Evolutionary conservation across 768 basidiomycete species (phyloP), one percentile per base, ranked within the genome.

Genomic region (Kondoa subrosea): DNA sequence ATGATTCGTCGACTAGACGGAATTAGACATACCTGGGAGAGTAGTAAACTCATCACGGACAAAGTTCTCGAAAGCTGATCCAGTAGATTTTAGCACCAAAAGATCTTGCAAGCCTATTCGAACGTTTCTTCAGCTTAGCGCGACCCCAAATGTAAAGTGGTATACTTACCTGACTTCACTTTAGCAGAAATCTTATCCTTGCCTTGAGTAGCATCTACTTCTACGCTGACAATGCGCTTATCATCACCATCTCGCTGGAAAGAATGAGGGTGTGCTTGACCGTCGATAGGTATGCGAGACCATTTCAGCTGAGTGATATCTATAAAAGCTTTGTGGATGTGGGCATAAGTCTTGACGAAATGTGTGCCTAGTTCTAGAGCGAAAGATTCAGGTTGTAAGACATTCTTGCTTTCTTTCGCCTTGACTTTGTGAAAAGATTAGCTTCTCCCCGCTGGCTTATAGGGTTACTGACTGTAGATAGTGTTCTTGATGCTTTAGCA

Each of bases 171-270:
- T 1, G 59, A 27, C 0, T 82, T 81, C 14, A 91, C 83, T 14
- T 76, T 82, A 3, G 82, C 90, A 3, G 79, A 77, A 56, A 88
- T 75, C 64, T 82, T 80, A 72, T 85, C 81, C 73, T 85, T 85
- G 4, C 86, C 85, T 3, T 76, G 77, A 0, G 82, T 81, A 16
- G 80, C 85, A 72, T 89, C 87, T n/a, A 76, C 74, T 14, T 71
- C 68, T 14, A 70, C 68, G 4, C 64, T 62, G 21, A 85, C 81
- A 33, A 85, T 75, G 2, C 84, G 81, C 80, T 88, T 93, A 75
- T 97, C 92, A 1, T 91, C 89, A 1, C 92, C 93, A 72, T 96
- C 89, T 27, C 92, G 81, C 67, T 82, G 80, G 77, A 93, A 97
- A 17, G 89, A 83, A 76, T 92, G 89, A 4, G 83, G 76, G 76